Conservation (phyloP, 345 rosid genomes). For the Rhizophora apiculata region DNA sequence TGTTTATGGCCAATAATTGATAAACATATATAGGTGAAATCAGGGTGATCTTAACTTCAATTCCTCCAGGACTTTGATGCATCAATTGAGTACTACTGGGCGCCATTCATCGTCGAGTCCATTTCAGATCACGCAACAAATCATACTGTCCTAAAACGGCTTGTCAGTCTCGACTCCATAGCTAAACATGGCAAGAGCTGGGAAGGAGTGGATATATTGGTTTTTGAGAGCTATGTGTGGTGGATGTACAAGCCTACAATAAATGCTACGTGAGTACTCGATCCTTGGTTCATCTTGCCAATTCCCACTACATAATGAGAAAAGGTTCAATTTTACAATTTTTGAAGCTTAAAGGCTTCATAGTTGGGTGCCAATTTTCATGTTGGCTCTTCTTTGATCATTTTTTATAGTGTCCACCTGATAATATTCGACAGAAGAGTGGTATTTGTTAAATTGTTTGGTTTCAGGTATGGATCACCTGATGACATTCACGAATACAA, state of each 20-base stretch:
- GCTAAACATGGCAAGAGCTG: slow-evolving; percentile 76
- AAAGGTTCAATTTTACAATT: no score
- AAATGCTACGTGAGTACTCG: slow-evolving; percentile 71
- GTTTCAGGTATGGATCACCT: slow-evolving; percentile 51
- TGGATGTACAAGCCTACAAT: slow-evolving; percentile 89
- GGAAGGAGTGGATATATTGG: slow-evolving; percentile 65
- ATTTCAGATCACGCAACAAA: slow-evolving; percentile 92
- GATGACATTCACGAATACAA: slow-evolving; percentile 52
- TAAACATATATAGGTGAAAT: no score
- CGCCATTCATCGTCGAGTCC: slow-evolving; percentile 85
- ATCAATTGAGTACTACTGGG: slow-evolving; percentile 90
- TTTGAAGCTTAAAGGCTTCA: no score
- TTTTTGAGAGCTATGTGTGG: slow-evolving; percentile 92
- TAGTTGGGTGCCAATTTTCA: no score
- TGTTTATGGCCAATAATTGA: no score
- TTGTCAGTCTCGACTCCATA: slow-evolving; percentile 77
- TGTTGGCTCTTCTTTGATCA: no score
- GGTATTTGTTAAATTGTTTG: neutral
- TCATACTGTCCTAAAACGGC: slow-evolving; percentile 68
- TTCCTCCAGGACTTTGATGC: slow-evolving; percentile 68
- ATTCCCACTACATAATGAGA: no score
- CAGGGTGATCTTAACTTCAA: neutral
- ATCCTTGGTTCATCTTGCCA: no score
- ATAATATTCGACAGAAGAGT: no score
- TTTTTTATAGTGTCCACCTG: no score